phyloP scores from a whole-genome alignment of 2,329 filamentous ascomycete genomes.

The Pestalotiopsis sp. region DNA sequence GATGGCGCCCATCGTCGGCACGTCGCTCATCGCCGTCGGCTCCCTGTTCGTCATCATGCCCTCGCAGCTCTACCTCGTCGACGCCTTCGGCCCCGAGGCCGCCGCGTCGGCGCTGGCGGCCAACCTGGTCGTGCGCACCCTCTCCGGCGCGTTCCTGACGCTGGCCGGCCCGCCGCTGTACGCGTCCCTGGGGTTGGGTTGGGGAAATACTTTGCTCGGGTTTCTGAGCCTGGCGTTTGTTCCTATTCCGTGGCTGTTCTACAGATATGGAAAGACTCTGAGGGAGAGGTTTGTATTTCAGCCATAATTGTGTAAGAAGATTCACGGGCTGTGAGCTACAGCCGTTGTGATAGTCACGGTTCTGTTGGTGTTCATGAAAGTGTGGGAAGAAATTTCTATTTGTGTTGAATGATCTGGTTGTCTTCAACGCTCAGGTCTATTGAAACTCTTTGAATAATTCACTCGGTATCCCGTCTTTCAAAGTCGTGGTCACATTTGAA shows the following conservation, averaged over 20 bases:
- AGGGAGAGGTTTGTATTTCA: conserved; percentile 17
- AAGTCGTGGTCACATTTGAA: no score
- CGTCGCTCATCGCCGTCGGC: conserved; percentile 40
- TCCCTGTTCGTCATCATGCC: conserved; percentile 33
- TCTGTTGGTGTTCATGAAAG: neutral
- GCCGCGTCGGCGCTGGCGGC: conserved; percentile 49
- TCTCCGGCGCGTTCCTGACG: conserved; percentile 55
- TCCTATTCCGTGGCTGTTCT: conserved; percentile 22
- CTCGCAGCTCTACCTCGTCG: conserved; percentile 31
- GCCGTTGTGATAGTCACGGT: neutral
- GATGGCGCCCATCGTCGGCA: conserved; percentile 49
- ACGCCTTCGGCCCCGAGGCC: conserved; percentile 30
- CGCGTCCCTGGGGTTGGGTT: conserved; percentile 51
- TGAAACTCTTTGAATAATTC: no score
- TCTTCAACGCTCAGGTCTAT: no score
- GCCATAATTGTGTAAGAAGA: neutral
- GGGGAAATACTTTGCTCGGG: conserved; percentile 51
- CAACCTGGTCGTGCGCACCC: conserved; percentile 55
- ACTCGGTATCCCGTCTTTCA: no score
- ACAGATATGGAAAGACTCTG: conserved; percentile 20
- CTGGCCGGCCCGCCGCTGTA: conserved; percentile 55
- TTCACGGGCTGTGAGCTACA: neutral
- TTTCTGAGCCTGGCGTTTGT: conserved; percentile 22
- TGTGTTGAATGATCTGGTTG: no score
- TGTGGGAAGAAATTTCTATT: neutral